A percentile compares a stretch with the other conserved stretches of the same genome.
phyloP scores from a whole-genome alignment of 768 basidiomycete species.

The Lactifluus hygrophoroides region DNA sequence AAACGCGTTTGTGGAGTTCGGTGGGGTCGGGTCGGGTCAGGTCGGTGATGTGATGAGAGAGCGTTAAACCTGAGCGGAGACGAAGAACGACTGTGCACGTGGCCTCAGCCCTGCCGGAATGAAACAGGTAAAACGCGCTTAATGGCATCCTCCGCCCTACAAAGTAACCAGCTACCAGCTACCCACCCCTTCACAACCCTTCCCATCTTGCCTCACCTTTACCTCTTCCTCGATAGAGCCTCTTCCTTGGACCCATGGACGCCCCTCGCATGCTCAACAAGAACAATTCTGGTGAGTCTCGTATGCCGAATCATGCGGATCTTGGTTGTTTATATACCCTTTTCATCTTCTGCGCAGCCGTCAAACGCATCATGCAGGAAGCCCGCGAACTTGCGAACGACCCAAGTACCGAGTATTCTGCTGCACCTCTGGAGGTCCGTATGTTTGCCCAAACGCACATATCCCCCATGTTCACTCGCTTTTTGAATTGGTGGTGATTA shows the following conservation, averaged over 20 bases:
- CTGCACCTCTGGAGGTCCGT: constrained; percentile 67
- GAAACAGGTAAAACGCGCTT: neutral
- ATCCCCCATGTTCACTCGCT: too few relatives aligned
- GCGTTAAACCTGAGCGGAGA: too few relatives aligned
- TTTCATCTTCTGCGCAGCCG: constrained; percentile 43
- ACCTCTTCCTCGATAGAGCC: neutral
- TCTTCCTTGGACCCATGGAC: constrained; percentile 19
- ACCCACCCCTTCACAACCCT: too few relatives aligned
- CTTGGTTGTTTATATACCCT: too few relatives aligned
- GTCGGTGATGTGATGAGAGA: too few relatives aligned
- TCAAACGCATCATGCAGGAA: constrained; percentile 97
- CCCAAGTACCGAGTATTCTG: constrained; percentile 78
- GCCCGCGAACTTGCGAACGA: constrained; percentile 82
- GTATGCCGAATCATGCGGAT: neutral
- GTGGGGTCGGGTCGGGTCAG: too few relatives aligned
- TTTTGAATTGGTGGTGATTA: constrained; percentile 28
- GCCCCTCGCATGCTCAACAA: constrained; percentile 53
- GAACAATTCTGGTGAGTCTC: constrained; percentile 72
- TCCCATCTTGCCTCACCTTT: neutral
- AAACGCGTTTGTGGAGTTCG: too few relatives aligned
- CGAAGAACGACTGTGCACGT: too few relatives aligned
- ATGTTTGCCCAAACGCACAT: too few relatives aligned
- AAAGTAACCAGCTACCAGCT: too few relatives aligned
- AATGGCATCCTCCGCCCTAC: neutral
- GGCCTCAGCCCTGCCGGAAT: neutral